Evolutionary conservation across 2,329 filamentous ascomycete genomes (phyloP).

Genomic region (Aspergillus fumigatiaffinis): DNA sequence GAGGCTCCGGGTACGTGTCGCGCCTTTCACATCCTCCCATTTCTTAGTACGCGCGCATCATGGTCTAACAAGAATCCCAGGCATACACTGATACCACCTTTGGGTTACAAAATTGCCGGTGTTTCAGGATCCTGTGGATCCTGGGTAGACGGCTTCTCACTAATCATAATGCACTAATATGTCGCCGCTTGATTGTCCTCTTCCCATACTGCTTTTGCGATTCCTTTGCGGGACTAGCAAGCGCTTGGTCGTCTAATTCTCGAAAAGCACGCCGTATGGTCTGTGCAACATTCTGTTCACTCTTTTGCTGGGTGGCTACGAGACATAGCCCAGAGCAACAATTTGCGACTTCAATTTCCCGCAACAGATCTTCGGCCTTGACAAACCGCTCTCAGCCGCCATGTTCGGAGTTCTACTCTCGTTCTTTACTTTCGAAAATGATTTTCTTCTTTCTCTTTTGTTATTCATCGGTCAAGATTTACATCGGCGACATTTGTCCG

Average conservation of each 20-base stretch:
- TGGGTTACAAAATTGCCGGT: slow-evolving; percentile 84
- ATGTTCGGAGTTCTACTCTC: not conserved
- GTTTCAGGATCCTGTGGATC: slow-evolving; percentile 74
- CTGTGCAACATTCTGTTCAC: not conserved
- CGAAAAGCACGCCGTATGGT: not conserved
- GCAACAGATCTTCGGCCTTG: not conserved
- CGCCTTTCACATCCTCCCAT: not conserved
- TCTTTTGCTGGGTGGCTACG: not conserved
- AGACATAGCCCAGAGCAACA: not conserved
- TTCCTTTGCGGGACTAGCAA: not conserved
- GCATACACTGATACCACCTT: slow-evolving; percentile 80
- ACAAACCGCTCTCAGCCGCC: not conserved
- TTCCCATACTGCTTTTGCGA: not conserved
- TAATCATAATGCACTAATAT: slow-evolving; percentile 68
- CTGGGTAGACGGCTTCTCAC: slow-evolving; percentile 82
- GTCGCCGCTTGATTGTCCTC: not conserved
- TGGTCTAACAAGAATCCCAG: slow-evolving; percentile 44
- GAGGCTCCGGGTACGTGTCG: slow-evolving; percentile 72
- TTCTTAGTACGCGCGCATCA: not conserved
- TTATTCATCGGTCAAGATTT: not conserved
- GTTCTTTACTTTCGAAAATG: not conserved
- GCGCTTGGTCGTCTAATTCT: not conserved
- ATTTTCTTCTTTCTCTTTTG: not conserved
- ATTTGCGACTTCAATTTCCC: not conserved
- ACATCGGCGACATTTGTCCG: not conserved